Evolutionary conservation across 2,329 filamentous ascomycete species (phyloP), one percentile per base, ranked within the genome.

Genomic region (Ophiosphaerella herpotricha): DNA sequence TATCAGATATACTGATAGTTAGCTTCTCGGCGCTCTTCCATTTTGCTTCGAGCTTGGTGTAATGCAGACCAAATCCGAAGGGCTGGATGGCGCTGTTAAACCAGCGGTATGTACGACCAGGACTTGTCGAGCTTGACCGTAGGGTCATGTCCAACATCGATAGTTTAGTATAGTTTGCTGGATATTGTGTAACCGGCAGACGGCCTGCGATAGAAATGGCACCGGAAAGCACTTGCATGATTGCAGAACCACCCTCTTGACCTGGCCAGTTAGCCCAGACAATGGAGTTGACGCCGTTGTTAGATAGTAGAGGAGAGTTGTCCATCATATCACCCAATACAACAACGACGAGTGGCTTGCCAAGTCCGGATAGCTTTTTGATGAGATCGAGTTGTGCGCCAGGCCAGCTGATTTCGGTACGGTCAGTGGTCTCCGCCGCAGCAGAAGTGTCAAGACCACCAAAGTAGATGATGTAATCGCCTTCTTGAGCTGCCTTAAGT

Each of bases 231-330:
- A 85, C 73, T 49, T 84, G 76, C 41, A 84, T 68, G 9, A 85
- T 61, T 0, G 83, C 84, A 7, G 70, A 67, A 2, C 84, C 84
- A 11, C 84, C 84, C 34, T 80, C 78, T 65, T 86, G 83, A 1
- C 84, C 83, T 0, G 84, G 83, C 48, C 83, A 85, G 0, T 82
- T 81, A 0, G 74, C 80, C 83, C 83, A 85, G 0, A 86, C 57
- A 0, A 86, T 62, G 0, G 80, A 76, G 24, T 74, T 77, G 48
- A 85, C 75, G 46, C 78, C 78, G 1, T 68, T 55, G 45, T 82
- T 78, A 4, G 66, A 67, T 5, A 80, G 62, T 3, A 85, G 61
- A 3, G 80, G 74, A 0, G 77, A 74, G 48, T 77, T 77, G 60
- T 86, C 84, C 16, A 85, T 54, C 58, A 79, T 76, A 11, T 74